Evolutionary conservation across 1,139 yeast genomes (phyloP), one percentile per base, ranked within the genome.

Genomic region (Yamadazyma trypodendri): DNA sequence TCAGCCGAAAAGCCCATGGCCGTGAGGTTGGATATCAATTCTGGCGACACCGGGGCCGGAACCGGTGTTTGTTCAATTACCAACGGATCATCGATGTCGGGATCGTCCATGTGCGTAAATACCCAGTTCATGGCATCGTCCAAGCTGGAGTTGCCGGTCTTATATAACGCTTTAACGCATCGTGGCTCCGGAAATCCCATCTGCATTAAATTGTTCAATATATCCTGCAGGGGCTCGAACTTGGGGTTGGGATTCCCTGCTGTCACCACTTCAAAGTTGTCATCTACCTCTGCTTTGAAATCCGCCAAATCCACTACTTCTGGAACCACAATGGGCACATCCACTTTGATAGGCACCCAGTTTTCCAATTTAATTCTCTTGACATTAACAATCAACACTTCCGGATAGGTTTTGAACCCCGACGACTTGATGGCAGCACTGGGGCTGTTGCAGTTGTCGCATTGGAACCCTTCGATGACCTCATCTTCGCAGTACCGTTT

Each of bases 101-200:
- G 59, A 53, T 89, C 96, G 21, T 89, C 97, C 82, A 87, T 79
- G 53, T 90, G 96, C 20, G 75, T 83, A 55, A 90, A 82, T 8
- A 94, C 56, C 96, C 97, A 89, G 52, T 87, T 86, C 85, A 87
- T 82, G 0, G 97, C 96, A 4, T 71, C 73, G 49, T 92, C 97
- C 0, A 86, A 70, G 35, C 67, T 67, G 20, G 34, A 11, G 51
- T 87, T 89, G 0, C 89, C 94, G 0, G 95, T 87, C 28, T 75
- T 61, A 51, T 72, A 81, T 23, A 92, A 65, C 0, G 92, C 96
- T 51, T 81, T 79, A 24, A 70, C 66, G 31, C 83, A 72, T 34
- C 94, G 72, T 14, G 73, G 72, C 38, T 75, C 77, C 0, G 92
- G 78, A 58, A 92, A 92, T n/a, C 98, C 98, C 96, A 90, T 92